A percentile compares a stretch with the other conserved stretches of the same genome.
These are phyloP conservation scores for Pelargonium cotyledonis DNA, from an alignment of 441 rosid species.

Conservation along the genomic window DNA sequence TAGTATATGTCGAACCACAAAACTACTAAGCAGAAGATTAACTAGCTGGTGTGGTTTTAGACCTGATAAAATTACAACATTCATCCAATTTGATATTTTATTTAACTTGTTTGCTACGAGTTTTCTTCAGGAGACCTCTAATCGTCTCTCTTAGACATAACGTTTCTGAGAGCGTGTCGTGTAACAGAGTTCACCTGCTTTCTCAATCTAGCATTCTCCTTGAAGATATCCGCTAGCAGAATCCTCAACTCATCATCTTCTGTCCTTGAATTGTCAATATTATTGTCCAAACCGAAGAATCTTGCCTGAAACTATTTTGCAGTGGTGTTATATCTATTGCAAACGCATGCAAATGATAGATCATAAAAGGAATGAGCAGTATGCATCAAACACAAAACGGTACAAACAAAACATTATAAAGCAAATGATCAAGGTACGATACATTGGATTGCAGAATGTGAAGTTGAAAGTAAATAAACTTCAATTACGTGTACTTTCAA, in stretches of 20 bases:
- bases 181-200: constrained; percentile 72
- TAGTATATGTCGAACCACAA: constrained; percentile 12
- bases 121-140: constrained; percentile 35
- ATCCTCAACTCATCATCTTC: constrained; percentile 47
- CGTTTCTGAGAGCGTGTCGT: constrained; percentile 49
- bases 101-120: constrained; percentile 71
- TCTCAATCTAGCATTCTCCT: constrained; percentile 76
- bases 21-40: constrained; percentile 16
- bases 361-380: too few relatives aligned
- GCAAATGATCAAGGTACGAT: too few relatives aligned
- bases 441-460: not conserved
- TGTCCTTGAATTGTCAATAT: constrained; percentile 41
- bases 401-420: too few relatives aligned
- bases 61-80: not conserved
- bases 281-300: constrained; percentile 22
- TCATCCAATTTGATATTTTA: constrained; percentile 27
- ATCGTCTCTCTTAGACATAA: constrained; percentile 37
- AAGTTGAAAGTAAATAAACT: not conserved
- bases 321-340: not conserved
- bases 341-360: not conserved
- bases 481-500: not conserved
- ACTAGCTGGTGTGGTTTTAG: constrained; percentile 3
- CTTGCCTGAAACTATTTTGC: not conserved
- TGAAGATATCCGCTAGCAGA: constrained; percentile 65
- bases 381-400: too few relatives aligned